Conservation (phyloP, 257 asterid genomes). For the Cordia subcordata region DNA sequence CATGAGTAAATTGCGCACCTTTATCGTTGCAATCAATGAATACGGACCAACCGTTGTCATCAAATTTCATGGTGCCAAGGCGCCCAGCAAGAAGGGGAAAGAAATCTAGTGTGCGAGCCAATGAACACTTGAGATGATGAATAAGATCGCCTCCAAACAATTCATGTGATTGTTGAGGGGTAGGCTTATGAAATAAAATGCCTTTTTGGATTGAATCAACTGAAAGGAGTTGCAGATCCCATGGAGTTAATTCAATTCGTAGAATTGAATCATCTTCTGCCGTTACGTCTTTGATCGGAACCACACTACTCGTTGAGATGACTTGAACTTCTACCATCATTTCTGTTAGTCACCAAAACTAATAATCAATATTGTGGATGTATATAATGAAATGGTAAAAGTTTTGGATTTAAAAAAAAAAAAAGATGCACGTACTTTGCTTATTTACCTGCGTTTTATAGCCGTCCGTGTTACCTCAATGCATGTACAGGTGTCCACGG, state of each 20-base stretch:
- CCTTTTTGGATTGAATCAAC: constrained; percentile 18
- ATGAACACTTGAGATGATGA: constrained; percentile 37
- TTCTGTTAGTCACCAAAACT: neutral
- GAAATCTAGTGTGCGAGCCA: constrained; percentile 36
- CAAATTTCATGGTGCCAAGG: constrained; percentile 14
- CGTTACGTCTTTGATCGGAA: neutral
- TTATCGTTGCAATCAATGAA: constrained; percentile 36
- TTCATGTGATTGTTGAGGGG: neutral
- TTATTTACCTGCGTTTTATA: too few species aligned
- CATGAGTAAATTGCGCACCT: constrained; percentile 38
- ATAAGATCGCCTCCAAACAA: neutral
- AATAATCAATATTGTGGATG: too few species aligned
- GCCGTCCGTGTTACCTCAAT: too few species aligned
- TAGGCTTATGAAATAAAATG: constrained; percentile 15
- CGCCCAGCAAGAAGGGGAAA: constrained; percentile 62
- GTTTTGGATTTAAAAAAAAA: too few species aligned
- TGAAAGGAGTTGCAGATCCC: constrained; percentile 15
- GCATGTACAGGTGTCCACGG: too few species aligned
- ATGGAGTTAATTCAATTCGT: constrained; percentile 10
- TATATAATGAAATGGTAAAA: too few species aligned
- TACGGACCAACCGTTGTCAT: constrained; percentile 13
- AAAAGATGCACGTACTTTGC: too few species aligned
- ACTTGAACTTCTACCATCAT: neutral
- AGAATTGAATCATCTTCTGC: neutral
- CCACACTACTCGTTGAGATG: neutral